Base-by-base conservation (phyloP, 2,329 filamentous ascomycete species). In the Cadophora luteo-olivacea region DNA sequence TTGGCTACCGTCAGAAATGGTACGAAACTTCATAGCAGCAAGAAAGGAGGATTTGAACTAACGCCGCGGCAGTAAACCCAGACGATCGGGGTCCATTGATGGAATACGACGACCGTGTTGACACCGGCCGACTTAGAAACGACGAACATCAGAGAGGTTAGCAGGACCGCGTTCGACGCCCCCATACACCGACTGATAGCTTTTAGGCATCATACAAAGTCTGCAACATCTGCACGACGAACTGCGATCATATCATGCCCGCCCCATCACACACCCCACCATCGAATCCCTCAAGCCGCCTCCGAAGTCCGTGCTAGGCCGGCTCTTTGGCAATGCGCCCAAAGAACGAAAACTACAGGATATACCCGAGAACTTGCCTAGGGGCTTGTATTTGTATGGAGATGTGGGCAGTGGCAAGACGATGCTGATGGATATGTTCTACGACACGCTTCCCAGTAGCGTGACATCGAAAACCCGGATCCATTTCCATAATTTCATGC, bases 401-500 rank as follows among this genome's bases (percentile, higher is more conserved):
- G 96, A 99, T 79, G 96, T 99, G 1, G 96, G 96, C 51, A 97
- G 93, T 76, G 96, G 96, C 70, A 99, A 99, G 85, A 99, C 96
- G 2, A 99, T 99, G 96, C 85, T 99, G 78, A 99, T 99, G 96
- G 95, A 99, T 78, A 84, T 99, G 61, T 97, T 98, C 80, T 97
- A 94, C 82, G 94, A 98, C 72, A 97, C 95, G 0, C 83, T 98
- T 25, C 96, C 96, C 0, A 79, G 83, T 19, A 91, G 91, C 69
- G 94, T 98, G 72, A 86, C 85, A 67, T 88, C 89, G 38, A 97
- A 97, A 83, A 97, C 91, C 58, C 87, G 96, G 60, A 97, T 99
- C 77, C 96, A 99, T 83, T 99, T 99, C 81, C 94, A 98, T 84
- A 97, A 97, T 80, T 99, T 99, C 84, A 99, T 99, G 96, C 96